A percentile compares a stretch with the other conserved stretches of the same genome.
Evolutionary conservation across 1,284 basidiomycete genomes (phyloP).

Genomic region (Porphyrellus sp.): DNA sequence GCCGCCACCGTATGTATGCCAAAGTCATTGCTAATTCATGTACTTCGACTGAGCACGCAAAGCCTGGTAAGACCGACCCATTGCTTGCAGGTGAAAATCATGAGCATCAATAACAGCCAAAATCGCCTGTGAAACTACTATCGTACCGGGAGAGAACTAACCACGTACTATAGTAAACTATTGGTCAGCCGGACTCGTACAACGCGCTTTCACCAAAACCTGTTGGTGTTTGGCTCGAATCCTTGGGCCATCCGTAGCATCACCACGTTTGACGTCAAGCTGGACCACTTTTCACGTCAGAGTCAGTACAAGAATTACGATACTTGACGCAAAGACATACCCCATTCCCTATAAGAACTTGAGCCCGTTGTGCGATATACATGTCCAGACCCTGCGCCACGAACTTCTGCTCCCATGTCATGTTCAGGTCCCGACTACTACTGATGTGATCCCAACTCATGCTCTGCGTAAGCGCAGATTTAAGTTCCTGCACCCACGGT

Average conservation of each 20-base stretch:
- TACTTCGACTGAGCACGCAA: too few species aligned
- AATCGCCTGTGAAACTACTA: too few species aligned
- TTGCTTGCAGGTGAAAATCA: too few species aligned
- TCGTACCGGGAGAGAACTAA: too few species aligned
- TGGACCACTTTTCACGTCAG: constrained; percentile 47
- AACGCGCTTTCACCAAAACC: constrained; percentile 25
- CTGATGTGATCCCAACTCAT: constrained; percentile 23
- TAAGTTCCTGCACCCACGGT: constrained; percentile 47
- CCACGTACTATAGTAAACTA: neutral
- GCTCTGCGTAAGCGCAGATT: constrained; percentile 34
- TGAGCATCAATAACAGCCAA: too few species aligned
- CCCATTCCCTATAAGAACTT: constrained; percentile 46
- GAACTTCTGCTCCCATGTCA: constrained; percentile 40
- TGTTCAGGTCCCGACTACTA: constrained; percentile 38
- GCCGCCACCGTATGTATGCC: too few species aligned
- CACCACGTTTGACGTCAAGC: constrained; percentile 51
- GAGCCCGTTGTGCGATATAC: constrained; percentile 43
- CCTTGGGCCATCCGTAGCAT: constrained; percentile 44
- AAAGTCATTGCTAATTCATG: too few species aligned
- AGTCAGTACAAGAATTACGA: constrained; percentile 3
- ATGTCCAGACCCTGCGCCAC: constrained; percentile 44
- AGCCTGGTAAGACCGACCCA: too few species aligned
- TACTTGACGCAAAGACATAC: constrained; percentile 6
- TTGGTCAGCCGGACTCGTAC: too few species aligned
- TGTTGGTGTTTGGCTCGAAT: constrained; percentile 21